A percentile compares a stretch with the other conserved stretches of the same genome.
Conservation (phyloP, 768 basidiomycete species). For the Boletus rufocinnamomeus region DNA sequence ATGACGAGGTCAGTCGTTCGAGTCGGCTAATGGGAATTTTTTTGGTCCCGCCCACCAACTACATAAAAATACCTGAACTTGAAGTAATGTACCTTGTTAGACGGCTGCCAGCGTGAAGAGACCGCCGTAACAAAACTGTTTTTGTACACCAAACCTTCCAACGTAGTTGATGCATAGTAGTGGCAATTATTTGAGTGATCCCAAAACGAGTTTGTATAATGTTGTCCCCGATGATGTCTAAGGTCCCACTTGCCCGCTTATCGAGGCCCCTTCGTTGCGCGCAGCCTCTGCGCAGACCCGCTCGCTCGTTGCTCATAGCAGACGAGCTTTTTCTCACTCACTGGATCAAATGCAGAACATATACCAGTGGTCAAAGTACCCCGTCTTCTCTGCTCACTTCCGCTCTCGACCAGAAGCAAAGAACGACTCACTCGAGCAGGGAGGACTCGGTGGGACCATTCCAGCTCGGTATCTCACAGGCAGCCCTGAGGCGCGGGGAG, state of each 20-base stretch:
- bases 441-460: slow-evolving; percentile 78
- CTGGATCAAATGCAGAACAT: slow-evolving; percentile 31
- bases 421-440: slow-evolving; percentile 36
- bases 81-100: neutral
- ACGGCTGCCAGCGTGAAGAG: neutral
- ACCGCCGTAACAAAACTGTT: neutral
- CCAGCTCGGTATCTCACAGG: slow-evolving; percentile 66
- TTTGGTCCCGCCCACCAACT: slow-evolving; percentile 7
- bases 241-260: slow-evolving; percentile 6
- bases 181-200: neutral
- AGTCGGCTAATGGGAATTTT: slow-evolving; percentile 52
- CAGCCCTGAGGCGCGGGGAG: slow-evolving; percentile 52
- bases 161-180: neutral
- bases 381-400: slow-evolving; percentile 59
- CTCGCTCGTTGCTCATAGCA: neutral
- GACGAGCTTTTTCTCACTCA: neutral
- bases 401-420: slow-evolving; percentile 61
- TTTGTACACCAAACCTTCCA: neutral
- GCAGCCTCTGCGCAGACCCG: neutral
- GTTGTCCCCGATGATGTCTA: slow-evolving; percentile 15
- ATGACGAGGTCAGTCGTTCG: slow-evolving; percentile 71
- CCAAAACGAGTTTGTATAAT: slow-evolving; percentile 9
- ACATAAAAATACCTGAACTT: neutral
- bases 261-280: slow-evolving; percentile 9
- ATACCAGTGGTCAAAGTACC: slow-evolving; percentile 50